Evolutionary conservation across 129 eudicot genomes (phyloP).

Genomic region (Chrysanthemum seticuspe): DNA sequence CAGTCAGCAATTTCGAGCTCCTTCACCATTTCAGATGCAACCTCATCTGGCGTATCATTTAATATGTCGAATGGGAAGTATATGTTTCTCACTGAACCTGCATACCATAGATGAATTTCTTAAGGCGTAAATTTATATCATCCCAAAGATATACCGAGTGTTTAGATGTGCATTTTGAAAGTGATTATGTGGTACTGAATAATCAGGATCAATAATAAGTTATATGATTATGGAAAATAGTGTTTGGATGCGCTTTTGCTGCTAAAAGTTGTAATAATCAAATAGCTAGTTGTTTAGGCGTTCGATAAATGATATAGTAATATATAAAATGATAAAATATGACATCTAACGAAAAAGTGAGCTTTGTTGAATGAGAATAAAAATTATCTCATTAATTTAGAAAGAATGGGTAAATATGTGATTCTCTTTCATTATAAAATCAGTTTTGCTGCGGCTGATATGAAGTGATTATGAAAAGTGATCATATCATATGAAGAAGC

Average conservation of each 20-base stretch:
- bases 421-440: background rate
- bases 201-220: background rate
- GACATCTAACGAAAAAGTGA: too few relatives aligned
- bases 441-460: background rate
- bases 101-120: background rate
- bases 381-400: too few relatives aligned
- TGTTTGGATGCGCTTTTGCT: background rate
- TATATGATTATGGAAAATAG: background rate
- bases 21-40: slow-evolving; percentile 90
- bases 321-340: too few relatives aligned
- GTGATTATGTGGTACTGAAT: background rate
- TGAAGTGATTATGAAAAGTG: background rate
- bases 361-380: too few relatives aligned
- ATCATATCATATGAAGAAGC: background rate
- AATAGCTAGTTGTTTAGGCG: background rate
- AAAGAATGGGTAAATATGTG: too few relatives aligned
- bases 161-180: background rate
- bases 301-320: background rate
- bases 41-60: slow-evolving; percentile 66
- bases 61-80: slow-evolving; percentile 72
- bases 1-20: slow-evolving; percentile 79
- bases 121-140: background rate
- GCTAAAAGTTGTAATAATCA: background rate
- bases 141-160: background rate
- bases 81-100: slow-evolving; percentile 72